Evolutionary conservation across 306 rosid genomes (phyloP).

Genomic region (Corylus americana): DNA sequence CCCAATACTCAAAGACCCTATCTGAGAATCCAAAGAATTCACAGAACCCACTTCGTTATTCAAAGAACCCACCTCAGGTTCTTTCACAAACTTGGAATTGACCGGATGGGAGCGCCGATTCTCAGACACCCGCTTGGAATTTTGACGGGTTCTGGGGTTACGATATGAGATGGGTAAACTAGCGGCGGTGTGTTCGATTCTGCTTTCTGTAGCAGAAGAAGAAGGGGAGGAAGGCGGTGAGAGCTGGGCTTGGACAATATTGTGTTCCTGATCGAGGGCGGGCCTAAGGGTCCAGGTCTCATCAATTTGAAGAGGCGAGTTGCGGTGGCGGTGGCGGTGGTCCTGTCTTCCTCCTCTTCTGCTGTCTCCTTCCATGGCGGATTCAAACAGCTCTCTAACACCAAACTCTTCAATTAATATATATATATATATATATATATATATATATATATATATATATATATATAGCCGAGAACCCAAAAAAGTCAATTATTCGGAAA

Average conservation of each 20-base stretch:
- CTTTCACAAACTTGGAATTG: conserved; percentile 35
- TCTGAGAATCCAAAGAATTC: conserved; percentile 20
- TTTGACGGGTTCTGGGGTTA: neutral
- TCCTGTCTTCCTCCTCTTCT: conserved; percentile 7
- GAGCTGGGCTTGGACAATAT: neutral
- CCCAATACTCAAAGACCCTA: conserved; percentile 21
- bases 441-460: too few species aligned
- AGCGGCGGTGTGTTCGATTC: conserved; percentile 2
- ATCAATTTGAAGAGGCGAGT: conserved; percentile 7
- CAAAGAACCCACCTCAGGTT: conserved; percentile 32
- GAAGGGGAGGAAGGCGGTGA: conserved; percentile 4
- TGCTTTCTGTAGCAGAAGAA: conserved; percentile 9
- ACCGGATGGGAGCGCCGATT: conserved; percentile 29
- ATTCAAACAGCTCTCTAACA: neutral
- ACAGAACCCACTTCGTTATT: conserved; percentile 19
- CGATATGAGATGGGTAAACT: neutral
- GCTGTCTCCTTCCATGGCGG: conserved; percentile 3
- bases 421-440: too few species aligned
- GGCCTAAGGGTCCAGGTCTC: conserved; percentile 15
- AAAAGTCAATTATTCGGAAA: too few species aligned
- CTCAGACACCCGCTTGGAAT: conserved; percentile 15
- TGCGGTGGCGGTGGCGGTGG: neutral
- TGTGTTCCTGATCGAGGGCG: neutral
- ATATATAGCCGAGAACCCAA: too few species aligned
- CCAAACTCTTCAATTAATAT: too few species aligned